Evolutionary conservation across 176 grass and related monocot species (phyloP).

Genomic region (Rhynchospora pubera): DNA sequence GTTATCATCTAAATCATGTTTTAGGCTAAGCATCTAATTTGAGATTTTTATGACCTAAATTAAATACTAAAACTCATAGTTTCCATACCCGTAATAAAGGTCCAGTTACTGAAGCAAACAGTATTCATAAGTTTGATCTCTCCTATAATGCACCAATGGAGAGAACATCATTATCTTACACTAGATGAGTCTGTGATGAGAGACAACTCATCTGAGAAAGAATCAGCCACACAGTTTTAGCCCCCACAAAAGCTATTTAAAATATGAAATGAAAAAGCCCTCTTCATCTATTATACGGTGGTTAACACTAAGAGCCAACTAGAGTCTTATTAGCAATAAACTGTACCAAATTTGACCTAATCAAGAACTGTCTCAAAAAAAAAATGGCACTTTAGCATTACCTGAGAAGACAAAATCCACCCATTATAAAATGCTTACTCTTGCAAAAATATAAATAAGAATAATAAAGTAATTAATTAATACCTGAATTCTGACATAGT

Average conservation of each 20-base stretch:
- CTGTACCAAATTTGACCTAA: not conserved
- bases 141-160: not conserved
- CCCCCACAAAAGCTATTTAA: not conserved
- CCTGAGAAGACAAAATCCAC: not conserved
- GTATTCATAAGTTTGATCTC: not conserved
- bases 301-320: not conserved
- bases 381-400: not conserved
- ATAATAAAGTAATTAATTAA: not conserved
- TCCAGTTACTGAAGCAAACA: not conserved
- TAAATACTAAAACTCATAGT: not conserved
- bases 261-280: not conserved
- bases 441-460: not conserved
- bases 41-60: not conserved
- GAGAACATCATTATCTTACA: not conserved
- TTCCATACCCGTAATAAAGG: not conserved
- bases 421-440: not conserved
- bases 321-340: not conserved
- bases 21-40: not conserved
- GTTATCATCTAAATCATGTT: not conserved
- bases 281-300: not conserved
- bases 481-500: slow-evolving; percentile 90
- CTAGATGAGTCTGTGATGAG: not conserved
- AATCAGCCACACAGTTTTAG: not conserved
- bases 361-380: not conserved
- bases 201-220: not conserved